Base-by-base conservation (phyloP, 495 filamentous ascomycete species). In the Daldinia grandis region DNA sequence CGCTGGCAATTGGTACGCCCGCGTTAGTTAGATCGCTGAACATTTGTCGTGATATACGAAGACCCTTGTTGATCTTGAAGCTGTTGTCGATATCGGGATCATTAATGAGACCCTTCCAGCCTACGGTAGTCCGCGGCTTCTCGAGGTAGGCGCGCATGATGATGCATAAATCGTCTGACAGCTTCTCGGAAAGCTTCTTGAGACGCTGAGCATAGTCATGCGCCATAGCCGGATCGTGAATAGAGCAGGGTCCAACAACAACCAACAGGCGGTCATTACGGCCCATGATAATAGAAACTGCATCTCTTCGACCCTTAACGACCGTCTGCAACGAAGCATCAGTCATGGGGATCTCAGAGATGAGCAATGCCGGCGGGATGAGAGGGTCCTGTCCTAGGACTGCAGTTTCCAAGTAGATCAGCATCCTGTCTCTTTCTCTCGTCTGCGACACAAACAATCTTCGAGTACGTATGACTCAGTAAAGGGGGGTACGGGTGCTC, bases 81-180 rank as follows among this genome's bases (percentile, higher is more conserved):
- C 91, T 93, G 81, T 97, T 90, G 78, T 99, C 93, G 79, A 99
- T 97, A 72, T 99, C 95, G 1, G 95, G 95, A 76, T 99, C 95
- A 81, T 99, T 99, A 85, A 99, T 98, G 72, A 99, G 86, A 28
- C 95, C 95, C 82, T 99, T 99, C 95, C 95, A 99, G 73, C 95
- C 95, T 37, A 99, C 95, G 1, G 95, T 99, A n/a, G 95, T 99
- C 42, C 95, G 90, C 30, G 95, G 95, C 85, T 99, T 99, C 87
- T 99, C 95, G 21, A 99, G 91, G 85, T 99, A 99, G 77, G 95
- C 93, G 66, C 95, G 92, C 95, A 99, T 99, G 77, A 99, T 90
- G 76, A 99, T 90, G 71, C 88, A 90, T 35, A 99, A 85, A 77
- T 98, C 95, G 68, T 89, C 88, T 62, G 88, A 87, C 54, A 97